These are phyloP conservation scores for Crithidia sp. DNA, from an alignment of 208 protist genomes.

Conservation along the genomic window DNA sequence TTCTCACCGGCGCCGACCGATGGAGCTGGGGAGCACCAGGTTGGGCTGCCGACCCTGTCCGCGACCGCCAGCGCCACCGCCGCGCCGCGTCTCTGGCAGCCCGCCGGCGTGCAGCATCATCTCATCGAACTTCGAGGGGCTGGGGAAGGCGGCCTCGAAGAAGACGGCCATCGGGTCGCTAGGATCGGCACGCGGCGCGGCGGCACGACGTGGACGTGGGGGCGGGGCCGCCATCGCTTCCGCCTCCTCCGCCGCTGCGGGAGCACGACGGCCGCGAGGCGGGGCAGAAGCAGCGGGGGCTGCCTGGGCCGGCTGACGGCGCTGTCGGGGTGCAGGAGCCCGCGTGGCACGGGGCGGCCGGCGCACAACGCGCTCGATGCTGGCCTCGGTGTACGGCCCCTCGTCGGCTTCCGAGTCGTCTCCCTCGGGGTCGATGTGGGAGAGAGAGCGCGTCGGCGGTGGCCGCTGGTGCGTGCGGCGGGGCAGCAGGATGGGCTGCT, in stretches of 20 bases:
- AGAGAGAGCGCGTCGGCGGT: constrained; percentile 61
- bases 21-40: constrained; percentile 71
- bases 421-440: constrained; percentile 41
- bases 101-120: constrained; percentile 86
- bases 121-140: constrained; percentile 88
- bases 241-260: constrained; percentile 1
- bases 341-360: constrained; percentile 39
- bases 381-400: constrained; percentile 22
- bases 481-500: constrained; percentile 74
- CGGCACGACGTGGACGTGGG: constrained; percentile 13
- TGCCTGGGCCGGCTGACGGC: background rate
- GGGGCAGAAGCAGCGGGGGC: too few relatives aligned
- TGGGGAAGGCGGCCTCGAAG: constrained; percentile 82
- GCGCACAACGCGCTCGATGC: constrained; percentile 44
- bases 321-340: constrained; percentile 23
- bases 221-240: background rate
- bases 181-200: constrained; percentile 32
- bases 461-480: constrained; percentile 46
- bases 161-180: constrained; percentile 89
- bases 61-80: constrained; percentile 34
- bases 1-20: constrained; percentile 59
- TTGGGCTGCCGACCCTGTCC: constrained; percentile 53
- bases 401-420: constrained; percentile 33
- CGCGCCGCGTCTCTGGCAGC: constrained; percentile 42
- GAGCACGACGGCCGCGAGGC: background rate